Evolutionary conservation across 75 land plant species (phyloP).

Genomic region (Azolla pinnata): DNA sequence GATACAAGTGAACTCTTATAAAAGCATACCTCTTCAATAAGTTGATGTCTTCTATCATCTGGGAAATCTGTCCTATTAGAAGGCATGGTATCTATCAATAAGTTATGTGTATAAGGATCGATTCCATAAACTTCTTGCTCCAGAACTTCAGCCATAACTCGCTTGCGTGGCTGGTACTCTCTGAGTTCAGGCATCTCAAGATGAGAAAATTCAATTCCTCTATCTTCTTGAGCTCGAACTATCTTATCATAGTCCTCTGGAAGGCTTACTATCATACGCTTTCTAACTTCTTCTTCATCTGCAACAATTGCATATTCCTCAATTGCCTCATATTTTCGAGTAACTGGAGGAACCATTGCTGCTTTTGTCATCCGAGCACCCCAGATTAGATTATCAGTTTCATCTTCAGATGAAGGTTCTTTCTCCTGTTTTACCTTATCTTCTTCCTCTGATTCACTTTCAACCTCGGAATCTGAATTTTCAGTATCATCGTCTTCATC

Average conservation of each 20-base stretch:
- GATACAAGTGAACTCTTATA: neutral
- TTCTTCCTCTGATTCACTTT: slow-evolving; percentile 29
- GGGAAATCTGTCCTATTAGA: slow-evolving; percentile 46
- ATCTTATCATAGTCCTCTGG: slow-evolving; percentile 87
- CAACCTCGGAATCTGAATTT: slow-evolving; percentile 59
- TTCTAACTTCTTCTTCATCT: slow-evolving; percentile 67
- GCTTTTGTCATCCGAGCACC: slow-evolving; percentile 98
- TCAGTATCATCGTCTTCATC: slow-evolving; percentile 56
- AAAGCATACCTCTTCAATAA: slow-evolving; percentile 75
- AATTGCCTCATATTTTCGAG: slow-evolving; percentile 91
- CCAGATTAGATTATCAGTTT: slow-evolving; percentile 68
- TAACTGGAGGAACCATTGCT: slow-evolving; percentile 87
- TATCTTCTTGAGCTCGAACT: slow-evolving; percentile 47
- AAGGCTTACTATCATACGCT: slow-evolving; percentile 79
- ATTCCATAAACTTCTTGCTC: slow-evolving; percentile 99
- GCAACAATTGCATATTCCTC: slow-evolving; percentile 83
- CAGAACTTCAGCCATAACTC: slow-evolving; percentile 71
- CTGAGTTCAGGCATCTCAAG: slow-evolving; percentile 93
- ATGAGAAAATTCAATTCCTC: slow-evolving; percentile 57
- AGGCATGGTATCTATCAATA: slow-evolving; percentile 88
- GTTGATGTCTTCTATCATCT: slow-evolving; percentile 44
- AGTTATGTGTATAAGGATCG: slow-evolving; percentile 95
- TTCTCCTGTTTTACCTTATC: slow-evolving; percentile 28
- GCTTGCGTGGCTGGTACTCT: slow-evolving; percentile 80
- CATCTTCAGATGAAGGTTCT: slow-evolving; percentile 22